Base-by-base conservation (phyloP, 148 eudicot genomes). In the Heliosperma pusillum region DNA sequence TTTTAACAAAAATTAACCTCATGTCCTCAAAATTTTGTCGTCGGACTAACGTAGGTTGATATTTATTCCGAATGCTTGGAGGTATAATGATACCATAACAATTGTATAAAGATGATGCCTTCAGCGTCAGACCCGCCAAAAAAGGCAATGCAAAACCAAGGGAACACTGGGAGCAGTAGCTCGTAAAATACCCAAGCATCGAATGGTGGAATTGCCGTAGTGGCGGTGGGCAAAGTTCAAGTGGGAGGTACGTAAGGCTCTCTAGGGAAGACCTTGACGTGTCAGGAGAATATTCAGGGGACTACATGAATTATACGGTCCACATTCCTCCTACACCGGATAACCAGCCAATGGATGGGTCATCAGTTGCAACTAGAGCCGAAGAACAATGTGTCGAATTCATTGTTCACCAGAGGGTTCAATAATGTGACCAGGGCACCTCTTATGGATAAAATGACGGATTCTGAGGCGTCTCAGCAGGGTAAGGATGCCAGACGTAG, bases 401-500 rank as follows among this genome's bases (percentile, higher is more conserved):
- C 93, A 10, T 70, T 91, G 11, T 91, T 91, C 75, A 91, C 97
- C 0, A 93, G 93, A 0, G 97, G 97, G 30, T 91, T 91, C 64
- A 91, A 91, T 42, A 91, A 91, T 36, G 97, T 91, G 8, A 91
- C 97, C 0, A 86, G 97, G 7, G 97, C 97, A 21, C 97, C 89
- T 80, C 80, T 91, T 11, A 89, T 91, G 97, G 97, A 90, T 60
- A 92, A 92, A 76, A 89, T 84, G 65, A 92, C 87, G 1, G 96
- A 90, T 36, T 85, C 90, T 11, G 87, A 87, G 76, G 82, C 83
- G 15, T 76, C 47, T 70, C 87, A 84, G 47, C 87, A 91, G 20
- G 91, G 86, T 42, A 84, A 85, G 88, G 86, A 86, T 2, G 87
- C 87, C 8, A 70, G 87, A 16, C 83, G 84, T 60, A 88, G 84